Evolutionary conservation across 2,329 filamentous ascomycete species (phyloP).

Genomic region (Exophiala bonariae): DNA sequence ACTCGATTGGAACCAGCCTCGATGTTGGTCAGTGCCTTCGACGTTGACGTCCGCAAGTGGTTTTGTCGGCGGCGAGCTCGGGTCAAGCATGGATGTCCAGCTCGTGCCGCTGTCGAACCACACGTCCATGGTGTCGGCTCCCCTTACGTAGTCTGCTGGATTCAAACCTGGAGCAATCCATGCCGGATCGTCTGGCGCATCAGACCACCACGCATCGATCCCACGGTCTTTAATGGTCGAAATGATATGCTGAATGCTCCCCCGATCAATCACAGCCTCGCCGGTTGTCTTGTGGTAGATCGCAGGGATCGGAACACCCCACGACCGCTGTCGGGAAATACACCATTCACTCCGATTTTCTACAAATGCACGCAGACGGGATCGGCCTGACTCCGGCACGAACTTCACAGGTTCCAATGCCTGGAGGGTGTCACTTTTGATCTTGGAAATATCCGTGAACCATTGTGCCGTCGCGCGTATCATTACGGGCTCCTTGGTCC

Average conservation of each 20-base stretch:
- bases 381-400: slow-evolving; percentile 71
- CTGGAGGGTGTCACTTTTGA: slow-evolving; percentile 71
- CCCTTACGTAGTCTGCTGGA: slow-evolving; percentile 57
- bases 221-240: slow-evolving; percentile 72
- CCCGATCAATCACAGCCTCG: slow-evolving; percentile 74
- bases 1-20: slow-evolving; percentile 98
- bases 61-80: slow-evolving; percentile 27
- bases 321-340: slow-evolving; percentile 91
- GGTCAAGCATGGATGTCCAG: slow-evolving; percentile 64
- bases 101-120: slow-evolving; percentile 99
- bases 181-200: slow-evolving; percentile 68
- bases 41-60: slow-evolving; percentile 77
- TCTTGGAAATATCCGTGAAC: slow-evolving; percentile 88
- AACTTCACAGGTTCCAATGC: slow-evolving; percentile 74
- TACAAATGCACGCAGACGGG: slow-evolving; percentile 80
- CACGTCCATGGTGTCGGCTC: slow-evolving; percentile 96
- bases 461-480: slow-evolving; percentile 92
- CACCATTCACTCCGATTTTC: slow-evolving; percentile 93
- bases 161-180: slow-evolving; percentile 72
- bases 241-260: slow-evolving; percentile 83
- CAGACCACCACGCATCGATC: slow-evolving; percentile 94
- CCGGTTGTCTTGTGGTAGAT: slow-evolving; percentile 71
- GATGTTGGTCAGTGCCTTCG: slow-evolving; percentile 93
- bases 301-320: slow-evolving; percentile 95
- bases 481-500: slow-evolving; percentile 89